Conservation (phyloP, 2,329 filamentous ascomycete species). For the Ophiostoma sp. region DNA sequence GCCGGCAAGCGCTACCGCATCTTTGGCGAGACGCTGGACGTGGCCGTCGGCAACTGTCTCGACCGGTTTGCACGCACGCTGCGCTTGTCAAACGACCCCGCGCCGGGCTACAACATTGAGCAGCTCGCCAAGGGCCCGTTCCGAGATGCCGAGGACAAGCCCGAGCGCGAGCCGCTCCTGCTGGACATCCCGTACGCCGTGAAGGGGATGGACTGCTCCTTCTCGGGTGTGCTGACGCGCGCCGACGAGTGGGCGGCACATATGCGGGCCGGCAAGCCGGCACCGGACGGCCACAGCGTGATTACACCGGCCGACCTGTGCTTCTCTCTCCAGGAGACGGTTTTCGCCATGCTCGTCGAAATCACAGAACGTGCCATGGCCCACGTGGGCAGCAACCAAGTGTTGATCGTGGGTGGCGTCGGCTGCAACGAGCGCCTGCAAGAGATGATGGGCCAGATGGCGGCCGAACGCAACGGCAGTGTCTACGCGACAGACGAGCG, state of each 20-base stretch:
- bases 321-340: slow-evolving; percentile 90
- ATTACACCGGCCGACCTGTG: slow-evolving; percentile 85
- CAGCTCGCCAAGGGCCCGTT: slow-evolving; percentile 61
- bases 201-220: slow-evolving; percentile 98
- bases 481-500: slow-evolving; percentile 94
- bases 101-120: slow-evolving; percentile 97
- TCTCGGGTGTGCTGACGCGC: slow-evolving; percentile 81
- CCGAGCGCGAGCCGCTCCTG: slow-evolving; percentile 60
- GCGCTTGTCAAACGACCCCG: slow-evolving; percentile 88
- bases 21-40: slow-evolving; percentile 95
- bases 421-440: slow-evolving; percentile 92
- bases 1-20: slow-evolving; percentile 92
- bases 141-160: slow-evolving; percentile 14
- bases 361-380: slow-evolving; percentile 99
- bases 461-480: slow-evolving; percentile 75
- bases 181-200: slow-evolving; percentile 91
- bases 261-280: slow-evolving; percentile 45
- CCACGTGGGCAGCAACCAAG: slow-evolving; percentile 84
- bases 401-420: slow-evolving; percentile 91
- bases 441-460: slow-evolving; percentile 98
- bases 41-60: slow-evolving; percentile 94
- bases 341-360: slow-evolving; percentile 95
- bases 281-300: slow-evolving; percentile 50
- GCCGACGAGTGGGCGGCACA: slow-evolving; percentile 73
- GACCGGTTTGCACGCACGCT: slow-evolving; percentile 92